Base-by-base conservation (phyloP, 805 yeast genomes). In the Starmerella ratchasimensis region DNA sequence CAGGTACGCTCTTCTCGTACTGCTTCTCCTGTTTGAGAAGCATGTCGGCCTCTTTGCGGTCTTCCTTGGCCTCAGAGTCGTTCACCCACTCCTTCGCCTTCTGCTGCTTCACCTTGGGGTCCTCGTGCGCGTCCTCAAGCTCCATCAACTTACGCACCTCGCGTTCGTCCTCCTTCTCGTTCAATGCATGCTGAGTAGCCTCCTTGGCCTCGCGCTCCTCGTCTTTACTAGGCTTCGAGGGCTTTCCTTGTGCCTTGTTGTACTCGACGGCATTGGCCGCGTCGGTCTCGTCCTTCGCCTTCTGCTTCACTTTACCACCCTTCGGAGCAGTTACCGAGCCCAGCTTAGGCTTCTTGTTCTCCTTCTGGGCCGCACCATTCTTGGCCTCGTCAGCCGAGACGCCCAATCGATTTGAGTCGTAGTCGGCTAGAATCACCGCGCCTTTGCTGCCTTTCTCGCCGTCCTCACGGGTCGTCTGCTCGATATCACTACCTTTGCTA, bases 371-470 rank as follows among this genome's bases (percentile, higher is more conserved):
- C 13, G 23, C 16, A 4, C 32, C 32, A 5, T n/a, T 18, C 18
- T 36, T 33, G 6, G 39, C 45, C 30, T 47, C 50, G 23, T 36
- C 43, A 3, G 50, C 49, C 9, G 51, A 32, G 15, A 50, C 55
- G n/a, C 61, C 61, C 15, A 57, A 42, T 19, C 58, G 50, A 32
- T 45, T 51, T 10, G 62, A 61, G 39, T 58, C 60, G 37, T 57
- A 59, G 39, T 59, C 63, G 41, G 56, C 55, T 22, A 56, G 46
- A 20, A 57, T 57, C n/a, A 49, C 53, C 4, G 60, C 54, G 27
- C 47, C 46, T 27, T 53, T 48, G 34, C 49, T 46, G 29, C 45
- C 51, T 23, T 48, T 36, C 28, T 44, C 46, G 20, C 47, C 33
- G 31, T 51, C 54, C 13, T 50, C 38, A 28, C 48, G 52, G n/a